These are phyloP conservation scores for Centella asiatica DNA, from an alignment of 129 eudicot species.

Conservation along the genomic window DNA sequence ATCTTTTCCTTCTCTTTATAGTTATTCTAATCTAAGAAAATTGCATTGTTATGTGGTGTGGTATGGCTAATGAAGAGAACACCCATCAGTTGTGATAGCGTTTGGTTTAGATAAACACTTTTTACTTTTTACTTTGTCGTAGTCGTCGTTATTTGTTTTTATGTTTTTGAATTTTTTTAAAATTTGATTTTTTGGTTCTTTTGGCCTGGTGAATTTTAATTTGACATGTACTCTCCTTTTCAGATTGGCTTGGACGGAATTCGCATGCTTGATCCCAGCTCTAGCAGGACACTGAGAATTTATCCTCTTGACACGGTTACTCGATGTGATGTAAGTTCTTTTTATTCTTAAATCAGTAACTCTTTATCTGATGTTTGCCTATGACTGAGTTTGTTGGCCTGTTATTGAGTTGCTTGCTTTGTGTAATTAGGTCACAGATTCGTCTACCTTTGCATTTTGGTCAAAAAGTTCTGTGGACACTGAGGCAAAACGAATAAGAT, in stretches of 20 bases:
- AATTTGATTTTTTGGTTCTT: neutral
- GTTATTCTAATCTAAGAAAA: no score
- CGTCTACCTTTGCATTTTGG: slow-evolving; percentile 84
- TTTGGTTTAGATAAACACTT: no score
- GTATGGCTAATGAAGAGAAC: no score
- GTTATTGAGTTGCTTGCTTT: neutral
- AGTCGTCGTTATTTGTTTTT: no score
- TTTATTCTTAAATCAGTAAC: no score
- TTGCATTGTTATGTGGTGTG: no score
- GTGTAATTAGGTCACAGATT: slow-evolving; percentile 56
- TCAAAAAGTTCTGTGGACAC: slow-evolving; percentile 54
- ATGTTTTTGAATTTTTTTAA: neutral
- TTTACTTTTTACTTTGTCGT: no score
- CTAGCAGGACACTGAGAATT: slow-evolving; percentile 51
- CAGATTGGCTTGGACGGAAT: slow-evolving; percentile 95
- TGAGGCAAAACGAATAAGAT: slow-evolving; percentile 67
- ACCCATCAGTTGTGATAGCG: no score
- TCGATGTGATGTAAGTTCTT: slow-evolving; percentile 71
- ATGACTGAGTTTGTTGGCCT: neutral
- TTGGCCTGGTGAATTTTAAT: neutral
- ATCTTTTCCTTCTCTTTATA: no score
- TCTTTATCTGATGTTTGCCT: neutral
- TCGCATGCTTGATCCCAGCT: slow-evolving; percentile 64
- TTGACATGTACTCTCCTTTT: slow-evolving; percentile 1
- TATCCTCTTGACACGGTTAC: slow-evolving; percentile 69